Percentiles rank a stretch among this genome's conserved stretches.
Evolutionary conservation across 306 rosid genomes (phyloP).

Genomic region (Castanospermum australe): DNA sequence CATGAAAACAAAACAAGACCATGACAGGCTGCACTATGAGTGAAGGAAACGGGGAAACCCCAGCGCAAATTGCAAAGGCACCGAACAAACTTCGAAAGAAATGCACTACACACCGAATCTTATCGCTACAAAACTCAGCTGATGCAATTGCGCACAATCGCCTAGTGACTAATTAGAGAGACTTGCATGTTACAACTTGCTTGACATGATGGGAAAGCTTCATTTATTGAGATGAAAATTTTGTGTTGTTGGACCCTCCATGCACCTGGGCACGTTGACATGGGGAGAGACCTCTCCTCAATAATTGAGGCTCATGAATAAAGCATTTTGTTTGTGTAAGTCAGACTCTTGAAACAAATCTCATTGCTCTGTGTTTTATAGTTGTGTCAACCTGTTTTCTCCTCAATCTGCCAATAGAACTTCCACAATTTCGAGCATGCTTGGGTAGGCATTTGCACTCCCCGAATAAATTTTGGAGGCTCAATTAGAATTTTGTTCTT

Average conservation of each 20-base stretch:
- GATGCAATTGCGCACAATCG: constrained; percentile 42
- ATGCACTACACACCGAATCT: constrained; percentile 33
- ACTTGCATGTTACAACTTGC: constrained; percentile 36
- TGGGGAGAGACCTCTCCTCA: constrained; percentile 14
- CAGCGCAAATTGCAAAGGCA: constrained; percentile 38
- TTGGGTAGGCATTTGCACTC: too few species aligned
- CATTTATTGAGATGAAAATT: constrained; percentile 19
- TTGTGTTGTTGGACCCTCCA: constrained; percentile 38
- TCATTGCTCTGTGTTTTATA: not conserved
- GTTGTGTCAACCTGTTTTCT: constrained; percentile 28
- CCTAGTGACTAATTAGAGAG: constrained; percentile 27
- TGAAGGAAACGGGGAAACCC: constrained; percentile 31
- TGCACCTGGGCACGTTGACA: constrained; percentile 37
- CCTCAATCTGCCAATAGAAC: constrained; percentile 34
- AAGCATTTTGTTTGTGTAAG: constrained; percentile 2
- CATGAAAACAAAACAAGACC: constrained; percentile 48
- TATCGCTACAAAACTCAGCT: constrained; percentile 27
- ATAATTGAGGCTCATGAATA: constrained; percentile 27
- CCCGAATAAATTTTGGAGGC: too few species aligned
- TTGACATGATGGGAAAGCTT: constrained; percentile 34
- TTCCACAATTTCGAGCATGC: constrained; percentile 14
- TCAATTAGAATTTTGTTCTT: too few species aligned
- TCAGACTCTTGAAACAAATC: not conserved
- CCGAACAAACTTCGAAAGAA: constrained; percentile 36
- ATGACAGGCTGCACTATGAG: constrained; percentile 41